Percentiles rank a stretch among this genome's conserved stretches.
phyloP scores from a whole-genome alignment of 1,139 yeast species.

The Pichia sp. region DNA sequence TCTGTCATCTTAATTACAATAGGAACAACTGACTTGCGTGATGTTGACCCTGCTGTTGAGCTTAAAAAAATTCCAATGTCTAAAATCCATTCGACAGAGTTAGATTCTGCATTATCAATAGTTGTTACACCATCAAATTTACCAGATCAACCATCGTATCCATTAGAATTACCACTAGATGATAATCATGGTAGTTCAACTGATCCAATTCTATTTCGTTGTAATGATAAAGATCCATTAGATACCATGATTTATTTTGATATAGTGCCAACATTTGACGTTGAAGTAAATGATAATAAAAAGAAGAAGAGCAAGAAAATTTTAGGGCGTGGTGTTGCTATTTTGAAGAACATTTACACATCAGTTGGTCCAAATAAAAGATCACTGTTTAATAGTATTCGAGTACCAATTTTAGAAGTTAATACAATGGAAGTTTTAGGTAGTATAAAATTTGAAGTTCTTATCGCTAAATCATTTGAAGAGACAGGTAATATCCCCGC shows the following conservation, averaged over 20 bases:
- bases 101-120: slow-evolving; percentile 82
- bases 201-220: slow-evolving; percentile 75
- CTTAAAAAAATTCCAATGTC: slow-evolving; percentile 69
- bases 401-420: slow-evolving; percentile 74
- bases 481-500: slow-evolving; percentile 66
- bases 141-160: slow-evolving; percentile 51
- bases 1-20: slow-evolving; percentile 69
- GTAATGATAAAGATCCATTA: slow-evolving; percentile 44
- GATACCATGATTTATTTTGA: slow-evolving; percentile 72
- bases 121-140: slow-evolving; percentile 52
- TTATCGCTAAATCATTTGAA: slow-evolving; percentile 64
- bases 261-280: slow-evolving; percentile 85
- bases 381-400: slow-evolving; percentile 59
- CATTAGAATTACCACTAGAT: slow-evolving; percentile 78
- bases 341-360: slow-evolving; percentile 58
- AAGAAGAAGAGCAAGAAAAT: slow-evolving; percentile 34
- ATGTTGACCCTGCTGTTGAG: slow-evolving; percentile 53
- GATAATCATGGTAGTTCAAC: slow-evolving; percentile 71
- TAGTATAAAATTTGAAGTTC: slow-evolving; percentile 63
- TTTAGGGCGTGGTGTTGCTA: slow-evolving; percentile 82
- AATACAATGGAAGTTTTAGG: slow-evolving; percentile 74
- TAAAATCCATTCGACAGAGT: slow-evolving; percentile 69
- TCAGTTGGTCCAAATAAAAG: slow-evolving; percentile 65
- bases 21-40: slow-evolving; percentile 79
- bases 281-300: slow-evolving; percentile 38